Base-by-base conservation (phyloP, 176 grass and related monocot species). In the Oryza glaberrima region DNA sequence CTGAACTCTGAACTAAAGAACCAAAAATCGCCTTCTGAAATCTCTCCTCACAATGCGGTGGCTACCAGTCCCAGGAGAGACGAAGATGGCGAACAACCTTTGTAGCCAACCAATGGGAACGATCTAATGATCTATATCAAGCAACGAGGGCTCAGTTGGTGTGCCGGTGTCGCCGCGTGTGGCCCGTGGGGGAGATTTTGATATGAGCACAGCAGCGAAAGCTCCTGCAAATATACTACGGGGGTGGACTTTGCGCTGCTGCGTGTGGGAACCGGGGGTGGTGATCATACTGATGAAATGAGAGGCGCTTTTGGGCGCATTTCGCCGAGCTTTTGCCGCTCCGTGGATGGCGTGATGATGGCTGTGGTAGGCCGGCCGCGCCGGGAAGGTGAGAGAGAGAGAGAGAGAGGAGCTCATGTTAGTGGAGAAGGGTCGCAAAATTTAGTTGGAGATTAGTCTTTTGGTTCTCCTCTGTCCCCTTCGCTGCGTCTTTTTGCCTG, bases 301-400 rank as follows among this genome's bases (percentile, higher is more conserved):
- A 48, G 70, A 80, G 38, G 66, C n/a, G 54, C 83, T 78, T 87
- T 90, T 83, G 61, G 88, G 49, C 81, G 87, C 65, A 83, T 81
- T 81, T 81, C 9, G 51, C 70, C 35, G 75, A 87, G 65, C 81
- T 75, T 92, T 92, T 73, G 36, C 80, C 46, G 41, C 72, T 73
- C 82, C 73, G 22, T 63, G 60, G 61, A 12, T 28, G 68, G 82
- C 22, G 40, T 93, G 85, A 93, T 90, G 88, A 79, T 86, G 88
- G 38, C 22, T 14, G 41, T 75, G 80, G 84, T 90, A 30, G 72
- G 65, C 25, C 65, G 17, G 54, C 32, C 32, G 82, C 63, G n/a
- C 3, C 3, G 58, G 58, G 70, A 15, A 35, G 4, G 52, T 23
- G 69, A 8, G 13, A 15, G 47, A 26, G 75, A 20, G 47, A 26